Evolutionary conservation across 164 flowering plant species (phyloP).

Genomic region (Chimonanthus salicifolius): DNA sequence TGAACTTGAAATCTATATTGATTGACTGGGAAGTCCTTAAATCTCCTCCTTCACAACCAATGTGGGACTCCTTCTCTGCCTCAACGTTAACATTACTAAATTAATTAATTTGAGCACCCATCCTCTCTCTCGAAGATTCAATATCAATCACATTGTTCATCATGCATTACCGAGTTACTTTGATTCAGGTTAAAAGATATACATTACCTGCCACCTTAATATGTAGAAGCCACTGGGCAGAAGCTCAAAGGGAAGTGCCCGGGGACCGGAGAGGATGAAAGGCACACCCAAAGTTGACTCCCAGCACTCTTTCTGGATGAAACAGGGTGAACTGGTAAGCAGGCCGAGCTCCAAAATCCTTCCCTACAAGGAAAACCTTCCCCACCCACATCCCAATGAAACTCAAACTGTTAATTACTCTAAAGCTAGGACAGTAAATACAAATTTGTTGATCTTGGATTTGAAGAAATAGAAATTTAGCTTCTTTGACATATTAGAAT

Average conservation of each 20-base stretch:
- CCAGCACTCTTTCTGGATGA: slow-evolving; percentile 38
- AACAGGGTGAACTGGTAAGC: slow-evolving; percentile 23
- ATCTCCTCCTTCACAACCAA: no score
- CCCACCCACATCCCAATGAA: background rate
- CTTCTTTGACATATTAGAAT: no score
- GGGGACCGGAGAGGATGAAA: slow-evolving; percentile 27
- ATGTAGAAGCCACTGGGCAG: slow-evolving; percentile 58
- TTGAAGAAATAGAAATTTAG: no score
- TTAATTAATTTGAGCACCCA: no score
- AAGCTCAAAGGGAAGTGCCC: background rate
- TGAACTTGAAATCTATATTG: no score
- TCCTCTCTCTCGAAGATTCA: background rate
- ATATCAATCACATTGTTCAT: background rate
- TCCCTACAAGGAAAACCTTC: slow-evolving; percentile 48
- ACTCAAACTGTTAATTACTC: background rate
- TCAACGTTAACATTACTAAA: no score
- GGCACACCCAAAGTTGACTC: slow-evolving; percentile 44
- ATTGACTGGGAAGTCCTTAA: no score
- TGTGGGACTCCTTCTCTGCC: no score
- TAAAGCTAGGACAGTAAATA: no score
- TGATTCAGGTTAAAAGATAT: background rate
- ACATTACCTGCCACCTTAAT: slow-evolving; percentile 35
- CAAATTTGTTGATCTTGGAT: no score
- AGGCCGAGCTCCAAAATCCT: slow-evolving; percentile 50
- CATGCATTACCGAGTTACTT: background rate